Conservation (phyloP, 257 asterid genomes). For the Solanum dulcamara region DNA sequence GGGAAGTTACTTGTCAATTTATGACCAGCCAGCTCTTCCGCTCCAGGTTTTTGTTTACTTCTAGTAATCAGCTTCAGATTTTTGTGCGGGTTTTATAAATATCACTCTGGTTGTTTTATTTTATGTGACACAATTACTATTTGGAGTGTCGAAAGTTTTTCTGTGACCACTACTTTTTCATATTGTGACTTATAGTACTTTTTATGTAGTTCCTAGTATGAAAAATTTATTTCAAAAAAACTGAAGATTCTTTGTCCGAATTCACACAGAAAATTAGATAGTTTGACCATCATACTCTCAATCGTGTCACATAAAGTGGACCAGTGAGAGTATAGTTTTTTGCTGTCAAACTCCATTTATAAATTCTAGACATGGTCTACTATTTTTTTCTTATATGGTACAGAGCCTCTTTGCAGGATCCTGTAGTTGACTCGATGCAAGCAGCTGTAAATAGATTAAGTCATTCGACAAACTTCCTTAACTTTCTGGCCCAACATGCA, state of each 20-base stretch:
- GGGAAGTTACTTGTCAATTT: constrained; percentile 94
- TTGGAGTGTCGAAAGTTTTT: neutral
- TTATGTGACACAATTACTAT: neutral
- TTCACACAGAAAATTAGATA: neutral
- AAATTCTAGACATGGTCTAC: neutral
- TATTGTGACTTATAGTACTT: neutral
- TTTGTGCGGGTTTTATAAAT: neutral
- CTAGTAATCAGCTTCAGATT: neutral
- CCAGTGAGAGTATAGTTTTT: neutral
- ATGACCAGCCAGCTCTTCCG: constrained; percentile 79
- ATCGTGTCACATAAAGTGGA: neutral
- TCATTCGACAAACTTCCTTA: constrained; percentile 81
- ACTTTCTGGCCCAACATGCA: constrained; percentile 92
- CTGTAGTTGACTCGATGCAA: constrained; percentile 73
- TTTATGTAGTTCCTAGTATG: neutral
- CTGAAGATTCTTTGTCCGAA: neutral
- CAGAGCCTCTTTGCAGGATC: constrained; percentile 47
- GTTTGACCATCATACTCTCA: neutral
- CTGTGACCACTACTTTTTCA: neutral
- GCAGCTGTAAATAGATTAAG: constrained; percentile 79
- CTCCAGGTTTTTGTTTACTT: constrained; percentile 39
- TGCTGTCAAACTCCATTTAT: neutral
- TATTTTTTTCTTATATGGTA: constrained; percentile 8
- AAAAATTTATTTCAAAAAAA: neutral
- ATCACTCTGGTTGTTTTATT: neutral